Base-by-base conservation (phyloP, 2,329 filamentous ascomycete genomes). In the Penicillium hesseltinei region DNA sequence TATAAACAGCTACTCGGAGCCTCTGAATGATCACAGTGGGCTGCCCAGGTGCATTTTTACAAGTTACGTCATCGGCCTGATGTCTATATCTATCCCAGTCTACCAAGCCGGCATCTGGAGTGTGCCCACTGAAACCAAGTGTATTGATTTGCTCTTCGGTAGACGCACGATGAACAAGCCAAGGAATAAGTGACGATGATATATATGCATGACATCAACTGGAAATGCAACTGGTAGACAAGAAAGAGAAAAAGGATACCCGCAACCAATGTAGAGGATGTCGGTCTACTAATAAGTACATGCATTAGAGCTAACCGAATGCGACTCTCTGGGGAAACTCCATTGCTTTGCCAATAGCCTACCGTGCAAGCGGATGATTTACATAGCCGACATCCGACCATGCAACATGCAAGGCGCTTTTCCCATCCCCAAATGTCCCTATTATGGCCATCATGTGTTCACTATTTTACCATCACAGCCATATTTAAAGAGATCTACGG, bases 41-140 rank as follows among this genome's bases (percentile, higher is more conserved):
- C 0, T 82, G 86, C 27, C 1, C 6, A 27, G 25, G 25, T 27
- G 7, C 27, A 71, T 81, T 4, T 53, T 82, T 39, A 79, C 78
- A 15, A 80, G 80, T 13, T 70, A 79, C 51, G 80, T 77, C 5
- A 75, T 82, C 13, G 80, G 80, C 29, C 66, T 79, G 49, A 69
- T 81, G 61, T 78, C 75, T 11, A 77, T 77, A 67, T 75, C 77
- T 5, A 82, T 88, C 3, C 86, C 85, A 3, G 80, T 84, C 35
- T 88, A 88, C 67, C 84, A 87, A 57, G 82, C 84, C 10, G 86
- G 21, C 21, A 21, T 21, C 21, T 21, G 21, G 21, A 88, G 67
- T 81, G 83, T 53, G 84, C 85, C 0, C 78, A 84, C 62, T 80
- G 81, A 84, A 70, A 83, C 81, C 0, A 82, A 81, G 64, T 83